Conservation (phyloP, 2,329 filamentous ascomycete species). For the Fusarium neocosmosporiellum region DNA sequence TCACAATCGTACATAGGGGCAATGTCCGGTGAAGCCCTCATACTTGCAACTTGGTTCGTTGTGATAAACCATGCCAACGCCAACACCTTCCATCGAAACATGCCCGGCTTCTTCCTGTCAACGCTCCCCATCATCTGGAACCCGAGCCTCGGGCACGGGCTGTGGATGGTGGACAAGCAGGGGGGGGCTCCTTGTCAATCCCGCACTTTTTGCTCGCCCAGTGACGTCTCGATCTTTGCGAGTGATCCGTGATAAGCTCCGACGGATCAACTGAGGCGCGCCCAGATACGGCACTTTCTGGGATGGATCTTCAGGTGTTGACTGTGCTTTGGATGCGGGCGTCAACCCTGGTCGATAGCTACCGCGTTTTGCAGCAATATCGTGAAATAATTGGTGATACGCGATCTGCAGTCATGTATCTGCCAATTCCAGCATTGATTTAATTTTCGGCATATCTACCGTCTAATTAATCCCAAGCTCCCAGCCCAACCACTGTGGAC, state of each 20-base stretch:
- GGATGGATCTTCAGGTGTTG: constrained; percentile 19
- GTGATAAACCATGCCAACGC: neutral
- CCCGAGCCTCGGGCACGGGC: neutral
- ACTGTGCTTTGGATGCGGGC: neutral
- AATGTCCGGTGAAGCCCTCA: neutral
- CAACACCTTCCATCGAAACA: neutral
- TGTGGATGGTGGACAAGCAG: neutral
- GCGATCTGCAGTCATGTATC: neutral
- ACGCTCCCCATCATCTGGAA: neutral
- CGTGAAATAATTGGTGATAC: neutral
- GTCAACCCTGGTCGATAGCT: constrained; percentile 8
- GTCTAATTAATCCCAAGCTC: neutral
- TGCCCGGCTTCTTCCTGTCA: neutral
- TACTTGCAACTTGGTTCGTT: neutral
- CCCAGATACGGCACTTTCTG: neutral
- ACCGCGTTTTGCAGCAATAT: neutral
- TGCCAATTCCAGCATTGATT: neutral
- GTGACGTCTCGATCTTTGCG: constrained; percentile 7
- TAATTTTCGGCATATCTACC: neutral
- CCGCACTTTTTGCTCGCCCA: constrained; percentile 8
- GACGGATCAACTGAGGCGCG: constrained; percentile 11
- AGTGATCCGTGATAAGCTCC: constrained; percentile 15
- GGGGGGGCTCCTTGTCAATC: constrained; percentile 16
- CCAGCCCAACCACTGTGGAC: neutral
- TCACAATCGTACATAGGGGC: neutral